Evolutionary conservation across 306 rosid species (phyloP), one percentile per base, ranked within the genome.

Genomic region (Biancaea sappan): DNA sequence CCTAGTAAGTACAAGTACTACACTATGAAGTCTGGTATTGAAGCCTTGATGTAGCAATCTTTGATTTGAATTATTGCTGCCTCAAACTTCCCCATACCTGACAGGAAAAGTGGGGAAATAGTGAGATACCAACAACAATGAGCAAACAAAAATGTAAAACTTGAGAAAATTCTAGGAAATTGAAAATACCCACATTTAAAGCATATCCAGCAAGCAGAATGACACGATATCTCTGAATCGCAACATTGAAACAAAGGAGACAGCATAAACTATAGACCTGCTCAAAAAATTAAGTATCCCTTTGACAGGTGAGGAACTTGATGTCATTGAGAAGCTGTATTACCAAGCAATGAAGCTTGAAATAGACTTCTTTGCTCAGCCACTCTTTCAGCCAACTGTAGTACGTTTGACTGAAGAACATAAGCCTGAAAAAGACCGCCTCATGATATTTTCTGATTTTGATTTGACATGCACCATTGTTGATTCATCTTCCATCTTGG

Each of bases 251-350:
- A 77, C 74, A 71, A 59, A 82, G 53, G 62, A 76, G 80, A 86
- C 75, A 80, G 86, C 86, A 80, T 83, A 80, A 84, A 92, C 86
- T 4, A 98, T 92, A 90, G 99, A 95, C 79, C 77, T 95, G 89
- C 97, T 95, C 46, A 97, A 95, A 87, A 95, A 92, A 83, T 81
- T 95, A 41, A 87, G 94, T 54, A 94, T 86, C 85, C 86, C 98
- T 84, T 86, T 95, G 96, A 95, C 99, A 35, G 98, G 98, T 31
- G 99, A 95, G 84, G 99, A 95, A 86, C 96, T 95, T 73, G 94
- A 87, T 73, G 84, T 88, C 84, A 95, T 95, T 50, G 97, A 90
- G 87, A 95, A 90, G 84, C 98, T 95, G 65, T 95, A 92, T 85
- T 77, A 81, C 81, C 97, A 95, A 88, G 99, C 98, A 67, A 80